These are phyloP conservation scores for Paramyrothecium roridum DNA, from an alignment of 2,329 filamentous ascomycete genomes.

Conservation along the genomic window DNA sequence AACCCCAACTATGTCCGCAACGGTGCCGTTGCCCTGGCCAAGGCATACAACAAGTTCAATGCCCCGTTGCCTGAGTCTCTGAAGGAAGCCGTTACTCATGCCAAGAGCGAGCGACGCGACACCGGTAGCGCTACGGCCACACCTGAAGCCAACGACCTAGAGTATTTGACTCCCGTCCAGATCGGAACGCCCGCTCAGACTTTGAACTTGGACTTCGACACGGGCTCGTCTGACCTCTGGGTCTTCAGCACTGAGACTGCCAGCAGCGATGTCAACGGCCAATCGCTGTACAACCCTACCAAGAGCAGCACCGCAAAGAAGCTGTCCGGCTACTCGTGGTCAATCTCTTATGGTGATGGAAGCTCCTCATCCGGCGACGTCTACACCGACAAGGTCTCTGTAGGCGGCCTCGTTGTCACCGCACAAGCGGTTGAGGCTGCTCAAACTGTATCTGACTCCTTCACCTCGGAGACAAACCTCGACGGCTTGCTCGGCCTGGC, in stretches of 20 bases:
- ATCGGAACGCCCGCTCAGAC: slow-evolving; percentile 20
- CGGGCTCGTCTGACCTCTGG: slow-evolving; percentile 39
- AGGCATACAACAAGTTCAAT: not conserved
- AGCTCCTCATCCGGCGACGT: slow-evolving; percentile 40
- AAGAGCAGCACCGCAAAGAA: slow-evolving; percentile 33
- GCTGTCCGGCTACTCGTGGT: slow-evolving; percentile 35
- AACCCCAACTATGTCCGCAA: slow-evolving; percentile 30
- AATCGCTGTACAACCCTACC: slow-evolving; percentile 34
- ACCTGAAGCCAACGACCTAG: not conserved
- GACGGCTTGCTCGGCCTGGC: slow-evolving; percentile 41
- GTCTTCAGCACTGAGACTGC: slow-evolving; percentile 40
- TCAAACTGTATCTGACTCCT: slow-evolving; percentile 33
- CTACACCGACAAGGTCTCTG: slow-evolving; percentile 37
- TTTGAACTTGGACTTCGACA: slow-evolving; percentile 37
- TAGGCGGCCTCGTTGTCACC: slow-evolving; percentile 37
- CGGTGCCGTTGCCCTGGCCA: slow-evolving; percentile 26
- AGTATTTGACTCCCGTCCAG: not conserved
- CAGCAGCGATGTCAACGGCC: slow-evolving; percentile 29
- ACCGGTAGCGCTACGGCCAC: not conserved
- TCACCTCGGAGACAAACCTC: slow-evolving; percentile 37
- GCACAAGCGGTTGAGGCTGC: slow-evolving; percentile 42
- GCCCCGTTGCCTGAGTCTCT: not conserved
- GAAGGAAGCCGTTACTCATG: not conserved
- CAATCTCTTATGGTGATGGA: slow-evolving; percentile 40
- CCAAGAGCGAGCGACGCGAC: not conserved